Base-by-base conservation (phyloP, 2,329 filamentous ascomycete genomes). In the Bipolaris zeicola region DNA sequence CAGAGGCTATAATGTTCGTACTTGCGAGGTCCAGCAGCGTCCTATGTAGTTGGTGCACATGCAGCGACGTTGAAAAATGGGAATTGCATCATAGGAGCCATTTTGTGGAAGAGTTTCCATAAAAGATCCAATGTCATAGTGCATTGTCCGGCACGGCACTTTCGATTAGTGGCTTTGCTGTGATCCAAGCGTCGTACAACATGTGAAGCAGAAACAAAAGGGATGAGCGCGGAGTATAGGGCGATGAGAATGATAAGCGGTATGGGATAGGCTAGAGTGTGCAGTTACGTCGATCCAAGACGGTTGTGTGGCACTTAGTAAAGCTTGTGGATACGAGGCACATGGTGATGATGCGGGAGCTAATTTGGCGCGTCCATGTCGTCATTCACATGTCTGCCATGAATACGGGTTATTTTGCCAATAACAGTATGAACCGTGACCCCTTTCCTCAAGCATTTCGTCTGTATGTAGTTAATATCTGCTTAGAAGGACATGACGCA, bases 1-100 rank as follows among this genome's bases (percentile, higher is more conserved):
- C 14, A 36, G 13, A 7, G 16, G 16, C 41, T 24, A 10, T 14
- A 38, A 5, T 24, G 13, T 26, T 20, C 24, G 16, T 7, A 1
- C 16, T 16, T 3, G n/a, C 5, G 31, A 38, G 24, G 33, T 44
- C 8, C n/a, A 39, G 14, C 33, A 16, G 22, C 24, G 18, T 55
- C 28, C 33, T 41, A 44, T 50, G 52, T 55, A 55, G 11, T 26
- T 31, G 33, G 8, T n/a, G 26, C 33, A 33, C 13, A 16, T 28
- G 34, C 45, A 7, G 22, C 20, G 5, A 22, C 20, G 18, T 38
- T 38, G 22, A 26, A 6, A 8, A 39, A 26, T 3, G 22, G 24
- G 26, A 18, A 41, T 52, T 52, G 41, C 47, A 46, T 51, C 52
- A 52, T 55, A 31, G 41, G 13, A 38, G n/a, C 52, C 41, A 41